A percentile compares a stretch with the other conserved stretches of the same genome.
These are phyloP conservation scores for Sclerotinia spermophila DNA, from an alignment of 2,329 filamentous ascomycete genomes.

Conservation along the genomic window DNA sequence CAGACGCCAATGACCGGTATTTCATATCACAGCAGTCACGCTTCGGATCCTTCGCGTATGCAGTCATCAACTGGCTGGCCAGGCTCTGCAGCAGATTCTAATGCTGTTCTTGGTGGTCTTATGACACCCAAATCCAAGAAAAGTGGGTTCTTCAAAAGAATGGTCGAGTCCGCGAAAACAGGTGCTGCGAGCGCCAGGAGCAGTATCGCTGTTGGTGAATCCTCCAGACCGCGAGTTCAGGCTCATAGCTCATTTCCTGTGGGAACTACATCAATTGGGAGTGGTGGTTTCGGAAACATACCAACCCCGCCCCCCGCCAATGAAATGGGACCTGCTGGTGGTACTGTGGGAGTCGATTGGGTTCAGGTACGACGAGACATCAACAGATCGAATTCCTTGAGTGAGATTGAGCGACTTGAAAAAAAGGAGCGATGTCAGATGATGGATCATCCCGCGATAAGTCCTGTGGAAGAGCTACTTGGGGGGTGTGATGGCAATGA, in stretches of 20 bases:
- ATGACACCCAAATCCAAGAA: constrained; percentile 73
- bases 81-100: constrained; percentile 55
- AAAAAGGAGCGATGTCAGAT: constrained; percentile 87
- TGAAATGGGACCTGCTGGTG: constrained; percentile 65
- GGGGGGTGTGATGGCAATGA: constrained; percentile 87
- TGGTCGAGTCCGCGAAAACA: constrained; percentile 90
- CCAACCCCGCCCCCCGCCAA: constrained; percentile 50
- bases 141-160: constrained; percentile 91
- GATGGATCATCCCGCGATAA: constrained; percentile 85
- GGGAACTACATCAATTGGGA: constrained; percentile 46
- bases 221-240: constrained; percentile 37
- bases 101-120: constrained; percentile 73
- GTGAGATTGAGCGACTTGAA: constrained; percentile 81
- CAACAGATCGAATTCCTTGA: constrained; percentile 90
- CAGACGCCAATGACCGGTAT: constrained; percentile 69
- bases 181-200: constrained; percentile 85
- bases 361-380: constrained; percentile 96
- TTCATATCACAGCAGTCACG: constrained; percentile 88
- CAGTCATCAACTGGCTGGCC: constrained; percentile 64
- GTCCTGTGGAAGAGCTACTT: constrained; percentile 84
- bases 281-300: constrained; percentile 44
- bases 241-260: constrained; percentile 27
- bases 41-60: constrained; percentile 48
- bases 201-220: constrained; percentile 68
- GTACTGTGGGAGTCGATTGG: constrained; percentile 67